phyloP scores from a whole-genome alignment of 305 asterid genomes.

The Fraxinus nigra region DNA sequence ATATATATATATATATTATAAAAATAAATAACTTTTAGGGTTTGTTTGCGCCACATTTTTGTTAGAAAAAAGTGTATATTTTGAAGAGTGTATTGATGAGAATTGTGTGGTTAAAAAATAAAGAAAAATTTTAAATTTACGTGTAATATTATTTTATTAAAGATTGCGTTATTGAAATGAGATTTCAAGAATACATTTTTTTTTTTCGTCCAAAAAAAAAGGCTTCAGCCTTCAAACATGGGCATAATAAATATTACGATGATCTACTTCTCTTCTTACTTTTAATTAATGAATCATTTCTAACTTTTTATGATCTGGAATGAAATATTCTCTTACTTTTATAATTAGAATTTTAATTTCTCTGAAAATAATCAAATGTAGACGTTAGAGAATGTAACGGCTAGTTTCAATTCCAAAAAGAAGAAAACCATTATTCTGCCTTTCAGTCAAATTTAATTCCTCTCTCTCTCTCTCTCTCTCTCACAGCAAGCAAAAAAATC shows the following conservation, averaged over 20 bases:
- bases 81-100: no score
- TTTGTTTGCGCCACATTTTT: no score
- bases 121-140: no score
- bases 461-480: not conserved
- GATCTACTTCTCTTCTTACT: not conserved
- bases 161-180: no score
- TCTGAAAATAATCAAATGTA: slow-evolving; percentile 1
- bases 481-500: not conserved
- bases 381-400: slow-evolving; percentile 56
- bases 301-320: not conserved
- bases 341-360: not conserved
- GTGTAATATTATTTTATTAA: no score
- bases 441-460: not conserved
- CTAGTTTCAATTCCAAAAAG: slow-evolving; percentile 31
- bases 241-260: not conserved
- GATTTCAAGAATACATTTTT: no score
- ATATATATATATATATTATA: no score
- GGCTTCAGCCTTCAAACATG: no score
- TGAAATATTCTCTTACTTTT: not conserved
- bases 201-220: no score
- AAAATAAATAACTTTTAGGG: no score
- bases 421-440: not conserved
- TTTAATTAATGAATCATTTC: not conserved
- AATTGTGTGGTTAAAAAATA: no score
- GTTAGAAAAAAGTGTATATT: no score